Evolutionary conservation across 108 stramenopile genomes (phyloP).

Genomic region (Stephanodiscus triporus): DNA sequence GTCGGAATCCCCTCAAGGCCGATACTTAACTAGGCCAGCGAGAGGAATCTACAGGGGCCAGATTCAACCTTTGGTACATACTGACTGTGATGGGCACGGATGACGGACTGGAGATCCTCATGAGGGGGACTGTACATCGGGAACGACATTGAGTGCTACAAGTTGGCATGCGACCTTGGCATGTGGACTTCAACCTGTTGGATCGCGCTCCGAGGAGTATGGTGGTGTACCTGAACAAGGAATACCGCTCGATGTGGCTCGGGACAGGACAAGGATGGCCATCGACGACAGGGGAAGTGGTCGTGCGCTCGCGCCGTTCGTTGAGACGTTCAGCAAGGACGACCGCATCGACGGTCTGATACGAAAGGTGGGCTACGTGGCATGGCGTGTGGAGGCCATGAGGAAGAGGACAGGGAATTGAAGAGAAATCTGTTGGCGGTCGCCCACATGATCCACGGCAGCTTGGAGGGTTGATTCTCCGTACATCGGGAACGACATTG

Average conservation of each 20-base stretch:
- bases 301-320: constrained; percentile 91
- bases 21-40: constrained; percentile 88
- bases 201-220: constrained; percentile 77
- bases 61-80: constrained; percentile 88
- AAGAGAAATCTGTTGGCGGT: constrained; percentile 88
- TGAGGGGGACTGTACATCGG: constrained; percentile 92
- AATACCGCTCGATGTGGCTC: constrained; percentile 96
- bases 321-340: constrained; percentile 91
- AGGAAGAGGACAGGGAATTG: constrained; percentile 70
- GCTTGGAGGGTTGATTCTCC: constrained; percentile 88
- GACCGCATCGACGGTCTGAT: constrained; percentile 83
- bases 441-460: too few relatives aligned
- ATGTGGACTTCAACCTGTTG: constrained; percentile 92
- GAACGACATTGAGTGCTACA: constrained; percentile 89
- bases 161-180: constrained; percentile 84
- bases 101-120: constrained; percentile 57
- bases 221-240: constrained; percentile 89
- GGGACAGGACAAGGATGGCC: constrained; percentile 95
- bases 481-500: too few relatives aligned
- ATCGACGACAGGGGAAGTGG: constrained; percentile 92
- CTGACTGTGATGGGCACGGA: constrained; percentile 83
- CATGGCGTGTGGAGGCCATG: constrained; percentile 88
- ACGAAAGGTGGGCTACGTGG: constrained; percentile 92
- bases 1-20: constrained; percentile 88
- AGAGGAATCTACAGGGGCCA: constrained; percentile 63